A percentile compares a stretch with the other conserved stretches of the same genome.
These are phyloP conservation scores for Penicillium pancosmium DNA, from an alignment of 495 filamentous ascomycete genomes.

Conservation along the genomic window DNA sequence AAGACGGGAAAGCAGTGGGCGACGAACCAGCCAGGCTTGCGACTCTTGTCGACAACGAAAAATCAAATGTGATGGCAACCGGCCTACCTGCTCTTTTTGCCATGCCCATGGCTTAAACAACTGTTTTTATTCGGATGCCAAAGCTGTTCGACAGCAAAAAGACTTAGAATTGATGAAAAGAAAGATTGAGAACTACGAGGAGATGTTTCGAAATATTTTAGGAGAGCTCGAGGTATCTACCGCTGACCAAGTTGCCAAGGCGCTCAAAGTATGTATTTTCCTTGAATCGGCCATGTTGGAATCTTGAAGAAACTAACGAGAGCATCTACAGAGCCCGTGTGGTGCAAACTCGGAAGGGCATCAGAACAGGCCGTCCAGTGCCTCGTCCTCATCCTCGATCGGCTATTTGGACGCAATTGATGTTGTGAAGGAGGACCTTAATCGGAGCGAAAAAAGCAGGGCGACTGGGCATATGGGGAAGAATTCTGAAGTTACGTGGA, in stretches of 20 bases:
- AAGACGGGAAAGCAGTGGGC: not conserved
- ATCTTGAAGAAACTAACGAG: not conserved
- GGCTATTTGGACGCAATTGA: conserved; percentile 60
- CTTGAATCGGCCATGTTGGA: not conserved
- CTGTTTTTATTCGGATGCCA: conserved; percentile 48
- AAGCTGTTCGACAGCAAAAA: conserved; percentile 1
- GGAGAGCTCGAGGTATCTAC: not conserved
- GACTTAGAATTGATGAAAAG: not conserved
- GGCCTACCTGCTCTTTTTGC: conserved; percentile 58
- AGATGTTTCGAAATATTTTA: not conserved
- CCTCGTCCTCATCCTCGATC: conserved; percentile 38
- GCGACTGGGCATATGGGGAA: conserved; percentile 60
- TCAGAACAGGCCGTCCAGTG: conserved; percentile 10
- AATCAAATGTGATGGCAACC: conserved; percentile 60
- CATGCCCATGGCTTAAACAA: conserved; percentile 31
- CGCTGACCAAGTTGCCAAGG: not conserved
- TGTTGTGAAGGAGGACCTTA: conserved; percentile 54
- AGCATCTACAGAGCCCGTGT: not conserved
- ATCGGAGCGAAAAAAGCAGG: conserved; percentile 39
- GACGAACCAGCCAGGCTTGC: conserved; percentile 50
- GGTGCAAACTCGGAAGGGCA: not conserved
- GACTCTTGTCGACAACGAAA: conserved; percentile 71
- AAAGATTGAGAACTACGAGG: conserved; percentile 1
- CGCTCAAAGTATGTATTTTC: not conserved
- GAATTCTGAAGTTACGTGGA: conserved; percentile 59